These are phyloP conservation scores for Hypoxylon fuscum DNA, from an alignment of 495 filamentous ascomycete genomes.

Conservation along the genomic window DNA sequence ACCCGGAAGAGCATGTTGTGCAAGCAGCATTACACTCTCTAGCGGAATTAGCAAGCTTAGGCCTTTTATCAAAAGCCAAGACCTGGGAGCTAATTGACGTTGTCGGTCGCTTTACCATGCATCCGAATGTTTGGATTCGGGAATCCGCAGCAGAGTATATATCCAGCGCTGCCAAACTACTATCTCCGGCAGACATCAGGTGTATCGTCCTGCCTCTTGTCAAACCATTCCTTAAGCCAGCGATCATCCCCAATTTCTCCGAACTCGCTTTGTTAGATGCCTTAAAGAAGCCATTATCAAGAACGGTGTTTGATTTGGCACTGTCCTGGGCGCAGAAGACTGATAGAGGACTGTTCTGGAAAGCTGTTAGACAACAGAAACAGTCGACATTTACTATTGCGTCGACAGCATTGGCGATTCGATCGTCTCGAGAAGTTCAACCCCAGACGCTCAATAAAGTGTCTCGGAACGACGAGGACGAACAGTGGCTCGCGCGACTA, in stretches of 20 bases:
- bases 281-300: slow-evolving; percentile 83
- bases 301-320: slow-evolving; percentile 83
- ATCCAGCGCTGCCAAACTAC: slow-evolving; percentile 73
- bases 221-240: slow-evolving; percentile 80
- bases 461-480: slow-evolving; percentile 90
- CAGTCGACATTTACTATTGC: slow-evolving; percentile 73
- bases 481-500: slow-evolving; percentile 88
- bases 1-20: slow-evolving; percentile 94
- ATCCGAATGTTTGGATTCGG: slow-evolving; percentile 94
- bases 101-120: slow-evolving; percentile 83
- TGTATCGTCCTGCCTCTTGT: slow-evolving; percentile 84
- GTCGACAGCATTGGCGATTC: slow-evolving; percentile 52
- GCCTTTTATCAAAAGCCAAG: slow-evolving; percentile 83
- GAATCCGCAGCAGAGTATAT: slow-evolving; percentile 88
- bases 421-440: slow-evolving; percentile 43
- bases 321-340: slow-evolving; percentile 84
- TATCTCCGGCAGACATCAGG: slow-evolving; percentile 83
- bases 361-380: slow-evolving; percentile 63
- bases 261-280: slow-evolving; percentile 80
- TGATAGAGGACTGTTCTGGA: slow-evolving; percentile 88
- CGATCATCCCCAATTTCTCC: slow-evolving; percentile 66
- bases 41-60: slow-evolving; percentile 87
- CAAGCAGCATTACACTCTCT: slow-evolving; percentile 89
- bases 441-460: slow-evolving; percentile 54
- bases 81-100: slow-evolving; percentile 88